Evolutionary conservation across 2,329 filamentous ascomycete genomes (phyloP), one percentile per base, ranked within the genome.

Genomic region (Scedosporium aurantiacum): DNA sequence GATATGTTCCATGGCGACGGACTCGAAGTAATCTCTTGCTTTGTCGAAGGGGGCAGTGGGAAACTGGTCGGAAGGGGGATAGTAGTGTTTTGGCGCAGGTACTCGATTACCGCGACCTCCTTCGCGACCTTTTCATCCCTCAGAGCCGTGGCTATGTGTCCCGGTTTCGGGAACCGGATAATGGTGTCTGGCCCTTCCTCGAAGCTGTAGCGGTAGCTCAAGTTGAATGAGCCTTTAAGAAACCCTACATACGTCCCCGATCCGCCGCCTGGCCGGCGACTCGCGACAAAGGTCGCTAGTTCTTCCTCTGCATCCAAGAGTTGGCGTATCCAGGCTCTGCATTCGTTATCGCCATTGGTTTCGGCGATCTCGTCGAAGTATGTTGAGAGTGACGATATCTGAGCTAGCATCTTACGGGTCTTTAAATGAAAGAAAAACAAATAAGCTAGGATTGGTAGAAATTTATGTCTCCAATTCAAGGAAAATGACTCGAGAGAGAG

Each of bases 71-170:
- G 70, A 28, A 74, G 16, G 8, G 70, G 69, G n/a, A 74, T 71
- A 2, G 63, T 69, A 37, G 69, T 73, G 5, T 69, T 63, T 57
- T 70, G 54, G 52, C 63, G 47, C 21, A 74, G 65, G 41, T 63
- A 68, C 47, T 70, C 63, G 63, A 73, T 68, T 55, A 65, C 60
- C 23, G 61, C 58, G 52, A 68, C 69, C 50, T 72, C 69, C 54
- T 72, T 72, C 23, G 56, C 45, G 43, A 74, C 67, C 58, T 74
- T 75, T 58, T 74, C 71, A 54, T 70, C 68, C 41, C 67, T 57
- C 16, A 64, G 60, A 7, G 60, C 16, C 12, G 64, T 62, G 45
- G 63, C 59, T 23, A 63, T 69, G 41, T 66, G 64, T 4, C 68
- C 68, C 1, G 67, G 67, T 58, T 66, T 63, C 7, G 66, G 66